These are phyloP conservation scores for Oldenlandia corymbosa DNA, from an alignment of 257 asterid species.

Conservation along the genomic window DNA sequence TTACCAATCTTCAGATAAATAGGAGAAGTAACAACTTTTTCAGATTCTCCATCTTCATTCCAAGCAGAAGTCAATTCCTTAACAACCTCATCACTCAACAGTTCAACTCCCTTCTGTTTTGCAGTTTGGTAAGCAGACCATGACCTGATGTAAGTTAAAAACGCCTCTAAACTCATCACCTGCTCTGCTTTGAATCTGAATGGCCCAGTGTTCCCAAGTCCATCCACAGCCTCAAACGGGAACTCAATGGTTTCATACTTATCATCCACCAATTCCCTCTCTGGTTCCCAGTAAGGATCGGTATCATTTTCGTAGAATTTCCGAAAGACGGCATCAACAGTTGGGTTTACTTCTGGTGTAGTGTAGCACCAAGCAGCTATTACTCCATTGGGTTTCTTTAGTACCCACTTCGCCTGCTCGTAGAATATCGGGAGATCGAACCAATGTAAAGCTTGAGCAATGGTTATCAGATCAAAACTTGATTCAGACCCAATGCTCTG, in stretches of 20 bases:
- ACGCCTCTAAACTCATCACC: slow-evolving; percentile 49
- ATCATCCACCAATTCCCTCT: slow-evolving; percentile 34
- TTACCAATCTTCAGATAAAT: slow-evolving; percentile 67
- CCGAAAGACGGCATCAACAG: not conserved
- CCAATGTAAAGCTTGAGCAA: slow-evolving; percentile 6
- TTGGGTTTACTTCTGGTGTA: not conserved
- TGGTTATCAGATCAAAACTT: slow-evolving; percentile 27
- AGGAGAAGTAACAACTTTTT: slow-evolving; percentile 47
- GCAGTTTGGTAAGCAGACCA: slow-evolving; percentile 3
- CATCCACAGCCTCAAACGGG: slow-evolving; percentile 52
- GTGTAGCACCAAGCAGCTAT: slow-evolving; percentile 4
- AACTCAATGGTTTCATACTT: slow-evolving; percentile 48
- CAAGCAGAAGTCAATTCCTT: slow-evolving; percentile 46
- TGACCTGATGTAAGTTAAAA: slow-evolving; percentile 29
- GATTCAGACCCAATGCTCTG: slow-evolving; percentile 28
- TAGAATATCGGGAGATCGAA: slow-evolving; percentile 1
- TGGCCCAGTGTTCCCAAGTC: slow-evolving; percentile 46
- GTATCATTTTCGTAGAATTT: not conserved
- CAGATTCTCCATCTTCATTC: slow-evolving; percentile 44
- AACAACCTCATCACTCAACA: slow-evolving; percentile 8
- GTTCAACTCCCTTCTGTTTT: not conserved
- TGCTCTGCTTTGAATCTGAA: slow-evolving; percentile 40
- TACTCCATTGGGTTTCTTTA: slow-evolving; percentile 6
- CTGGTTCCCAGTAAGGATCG: slow-evolving; percentile 43
- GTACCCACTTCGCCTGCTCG: not conserved